Conservation (phyloP, 441 rosid species). For the Syzygium syzygioides region DNA sequence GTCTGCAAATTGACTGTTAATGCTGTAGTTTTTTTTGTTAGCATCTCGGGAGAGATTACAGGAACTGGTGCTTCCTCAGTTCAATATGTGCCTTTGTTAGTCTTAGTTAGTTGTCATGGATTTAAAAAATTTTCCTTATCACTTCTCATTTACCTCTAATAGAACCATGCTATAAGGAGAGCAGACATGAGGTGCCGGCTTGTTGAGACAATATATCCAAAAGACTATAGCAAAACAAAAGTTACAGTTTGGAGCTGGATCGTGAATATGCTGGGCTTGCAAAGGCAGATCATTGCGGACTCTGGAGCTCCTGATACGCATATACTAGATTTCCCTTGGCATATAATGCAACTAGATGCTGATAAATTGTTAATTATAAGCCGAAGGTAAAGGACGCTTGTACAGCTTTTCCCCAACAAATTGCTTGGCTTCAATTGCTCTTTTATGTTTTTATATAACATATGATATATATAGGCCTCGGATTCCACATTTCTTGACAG, state of each 20-base stretch:
- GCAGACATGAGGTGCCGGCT: conserved; percentile 77
- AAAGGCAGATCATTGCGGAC: conserved; percentile 30
- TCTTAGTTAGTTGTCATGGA: background rate
- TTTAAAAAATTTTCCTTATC: conserved; percentile 8
- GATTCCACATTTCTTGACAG: background rate
- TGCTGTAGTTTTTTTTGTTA: background rate
- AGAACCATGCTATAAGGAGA: conserved; percentile 95
- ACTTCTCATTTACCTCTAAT: conserved; percentile 9
- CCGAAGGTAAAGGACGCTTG: conserved; percentile 43
- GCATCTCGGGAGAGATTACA: background rate
- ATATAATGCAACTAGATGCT: conserved; percentile 53
- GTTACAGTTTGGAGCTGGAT: conserved; percentile 67
- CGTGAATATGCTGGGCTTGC: conserved; percentile 48
- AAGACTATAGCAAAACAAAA: conserved; percentile 30
- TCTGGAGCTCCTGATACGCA: conserved; percentile 43
- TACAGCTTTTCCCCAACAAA: background rate
- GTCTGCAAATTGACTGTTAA: background rate
- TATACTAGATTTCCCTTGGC: conserved; percentile 75
- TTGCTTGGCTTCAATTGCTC: background rate
- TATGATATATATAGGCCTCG: background rate
- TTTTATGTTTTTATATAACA: background rate
- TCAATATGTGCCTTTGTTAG: background rate
- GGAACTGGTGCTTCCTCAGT: background rate
- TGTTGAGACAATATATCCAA: conserved; percentile 83
- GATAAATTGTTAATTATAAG: conserved; percentile 41